A percentile compares a stretch with the other conserved stretches of the same genome.
Evolutionary conservation across 257 asterid genomes (phyloP).

Genomic region (Eucommia ulmoides): DNA sequence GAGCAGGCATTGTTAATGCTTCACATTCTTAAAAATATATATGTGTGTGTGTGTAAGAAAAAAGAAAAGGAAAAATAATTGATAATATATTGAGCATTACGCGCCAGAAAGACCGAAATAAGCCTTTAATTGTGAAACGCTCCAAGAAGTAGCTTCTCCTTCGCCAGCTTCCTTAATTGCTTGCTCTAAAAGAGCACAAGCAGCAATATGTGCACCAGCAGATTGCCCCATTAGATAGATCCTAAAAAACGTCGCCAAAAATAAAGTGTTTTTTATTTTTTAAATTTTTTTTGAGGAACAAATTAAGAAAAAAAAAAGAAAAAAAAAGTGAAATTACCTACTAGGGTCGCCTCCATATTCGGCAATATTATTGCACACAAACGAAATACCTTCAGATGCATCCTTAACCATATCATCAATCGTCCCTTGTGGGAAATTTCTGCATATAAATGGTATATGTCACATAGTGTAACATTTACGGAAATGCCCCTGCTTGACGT

Average conservation of each 20-base stretch:
- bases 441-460: slow-evolving; percentile 17
- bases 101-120: slow-evolving; percentile 98
- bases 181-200: slow-evolving; percentile 83
- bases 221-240: slow-evolving; percentile 95
- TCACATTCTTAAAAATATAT: too few species aligned
- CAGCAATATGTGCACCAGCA: slow-evolving; percentile 96
- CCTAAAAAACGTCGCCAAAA: slow-evolving; percentile 35
- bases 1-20: not conserved
- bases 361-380: slow-evolving; percentile 71
- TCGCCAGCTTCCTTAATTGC: slow-evolving; percentile 73
- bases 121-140: slow-evolving; percentile 74
- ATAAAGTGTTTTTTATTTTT: too few species aligned
- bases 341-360: slow-evolving; percentile 98
- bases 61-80: not conserved
- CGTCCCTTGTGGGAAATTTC: slow-evolving; percentile 99
- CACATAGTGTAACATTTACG: not conserved
- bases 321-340: slow-evolving; percentile 28
- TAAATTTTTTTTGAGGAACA: too few species aligned
- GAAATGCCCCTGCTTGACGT: not conserved
- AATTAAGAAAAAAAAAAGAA: not conserved
- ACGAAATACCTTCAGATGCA: slow-evolving; percentile 94
- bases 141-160: slow-evolving; percentile 66
- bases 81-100: slow-evolving; percentile 31
- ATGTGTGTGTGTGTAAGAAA: not conserved
- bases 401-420: slow-evolving; percentile 87